Conservation (phyloP, 2,329 filamentous ascomycete genomes). For the Rhynchosporium agropyri region DNA sequence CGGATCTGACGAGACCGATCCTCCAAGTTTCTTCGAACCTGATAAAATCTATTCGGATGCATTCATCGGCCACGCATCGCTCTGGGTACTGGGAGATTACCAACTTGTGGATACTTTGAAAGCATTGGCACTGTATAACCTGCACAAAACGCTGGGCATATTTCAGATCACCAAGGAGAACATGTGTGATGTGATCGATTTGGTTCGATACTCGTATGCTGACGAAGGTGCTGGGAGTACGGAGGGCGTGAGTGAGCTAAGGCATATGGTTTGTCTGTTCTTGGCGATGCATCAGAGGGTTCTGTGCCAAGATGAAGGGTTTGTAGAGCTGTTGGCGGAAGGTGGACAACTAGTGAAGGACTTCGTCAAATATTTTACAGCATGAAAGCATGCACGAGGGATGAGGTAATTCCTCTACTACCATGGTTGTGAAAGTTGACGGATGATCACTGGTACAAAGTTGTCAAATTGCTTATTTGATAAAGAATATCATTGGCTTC, state of each 20-base stretch:
- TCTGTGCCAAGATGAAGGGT: slow-evolving; percentile 22
- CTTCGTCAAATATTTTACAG: slow-evolving; percentile 25
- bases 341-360: slow-evolving; percentile 32
- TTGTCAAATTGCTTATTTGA: too few species aligned
- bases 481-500: too few species aligned
- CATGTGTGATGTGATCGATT: slow-evolving; percentile 24
- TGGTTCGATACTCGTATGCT: slow-evolving; percentile 25
- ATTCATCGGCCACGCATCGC: slow-evolving; percentile 27
- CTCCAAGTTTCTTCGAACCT: slow-evolving; percentile 8
- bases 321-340: slow-evolving; percentile 30
- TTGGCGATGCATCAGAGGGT: slow-evolving; percentile 23
- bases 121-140: slow-evolving; percentile 29
- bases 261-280: slow-evolving; percentile 28
- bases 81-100: slow-evolving; percentile 27
- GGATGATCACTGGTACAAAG: too few species aligned
- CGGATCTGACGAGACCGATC: too few species aligned
- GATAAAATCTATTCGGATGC: slow-evolving; percentile 24
- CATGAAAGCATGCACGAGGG: neutral
- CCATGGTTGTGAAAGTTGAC: too few species aligned
- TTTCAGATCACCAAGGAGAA: slow-evolving; percentile 28
- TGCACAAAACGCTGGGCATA: slow-evolving; percentile 31
- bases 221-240: slow-evolving; percentile 11
- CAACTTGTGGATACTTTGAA: slow-evolving; percentile 29
- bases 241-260: neutral
- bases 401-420: too few species aligned